A percentile compares a stretch with the other conserved stretches of the same genome.
Conservation (phyloP, 1,139 yeast species). For the Nakaseomyces glabratus region DNA sequence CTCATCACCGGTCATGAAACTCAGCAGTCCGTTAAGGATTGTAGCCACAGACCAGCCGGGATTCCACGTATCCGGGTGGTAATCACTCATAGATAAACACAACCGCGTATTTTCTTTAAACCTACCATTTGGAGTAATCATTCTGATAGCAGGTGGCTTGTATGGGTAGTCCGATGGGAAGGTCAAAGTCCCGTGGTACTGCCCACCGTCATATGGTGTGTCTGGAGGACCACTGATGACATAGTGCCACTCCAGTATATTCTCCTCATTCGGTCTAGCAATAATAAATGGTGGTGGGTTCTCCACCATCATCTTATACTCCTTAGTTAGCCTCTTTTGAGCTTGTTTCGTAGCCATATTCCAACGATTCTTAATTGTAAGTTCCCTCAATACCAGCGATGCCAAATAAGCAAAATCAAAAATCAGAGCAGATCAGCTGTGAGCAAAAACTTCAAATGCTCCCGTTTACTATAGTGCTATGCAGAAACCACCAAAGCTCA, state of each 20-base stretch:
- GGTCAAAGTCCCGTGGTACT: constrained; percentile 76
- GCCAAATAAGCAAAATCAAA: no score
- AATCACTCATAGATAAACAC: constrained; percentile 84
- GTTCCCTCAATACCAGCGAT: no score
- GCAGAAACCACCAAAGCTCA: no score
- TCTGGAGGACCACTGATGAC: constrained; percentile 67
- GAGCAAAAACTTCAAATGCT: no score
- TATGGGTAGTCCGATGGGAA: constrained; percentile 87
- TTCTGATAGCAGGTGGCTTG: constrained; percentile 83
- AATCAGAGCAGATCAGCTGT: no score
- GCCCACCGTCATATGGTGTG: constrained; percentile 79
- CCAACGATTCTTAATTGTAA: background rate
- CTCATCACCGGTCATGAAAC: constrained; percentile 69
- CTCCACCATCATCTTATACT: constrained; percentile 62
- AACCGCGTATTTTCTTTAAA: constrained; percentile 70
- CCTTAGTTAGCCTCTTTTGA: constrained; percentile 51
- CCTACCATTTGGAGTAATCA: constrained; percentile 80
- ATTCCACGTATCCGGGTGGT: constrained; percentile 90
- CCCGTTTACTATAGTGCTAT: no score
- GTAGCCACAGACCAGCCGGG: constrained; percentile 93
- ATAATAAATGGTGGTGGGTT: constrained; percentile 73
- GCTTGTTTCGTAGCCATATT: constrained; percentile 47
- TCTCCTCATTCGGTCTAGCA: constrained; percentile 78
- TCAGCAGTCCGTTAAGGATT: constrained; percentile 70
- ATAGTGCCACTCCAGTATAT: constrained; percentile 53